These are phyloP conservation scores for Athelia sp. DNA, from an alignment of 1,284 basidiomycete genomes.

Conservation along the genomic window DNA sequence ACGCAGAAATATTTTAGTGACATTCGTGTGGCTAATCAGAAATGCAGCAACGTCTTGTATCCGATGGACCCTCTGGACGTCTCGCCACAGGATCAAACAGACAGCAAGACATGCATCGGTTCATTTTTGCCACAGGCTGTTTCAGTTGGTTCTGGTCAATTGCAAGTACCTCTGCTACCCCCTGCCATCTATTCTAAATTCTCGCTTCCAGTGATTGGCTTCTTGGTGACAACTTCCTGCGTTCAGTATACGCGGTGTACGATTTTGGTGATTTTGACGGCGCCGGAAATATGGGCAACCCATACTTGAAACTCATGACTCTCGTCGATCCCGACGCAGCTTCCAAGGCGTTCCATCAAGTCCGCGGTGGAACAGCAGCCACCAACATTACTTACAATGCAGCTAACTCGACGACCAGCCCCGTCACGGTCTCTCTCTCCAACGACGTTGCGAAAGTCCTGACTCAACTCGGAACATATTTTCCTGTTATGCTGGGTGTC, in stretches of 20 bases:
- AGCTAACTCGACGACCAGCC: slow-evolving; percentile 39
- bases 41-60: slow-evolving; percentile 53
- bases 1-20: slow-evolving; percentile 22
- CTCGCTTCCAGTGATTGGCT: slow-evolving; percentile 64
- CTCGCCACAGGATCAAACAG: slow-evolving; percentile 39
- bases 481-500: slow-evolving; percentile 66
- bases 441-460: slow-evolving; percentile 51
- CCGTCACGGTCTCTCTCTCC: slow-evolving; percentile 46
- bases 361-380: slow-evolving; percentile 56
- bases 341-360: slow-evolving; percentile 60
- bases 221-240: slow-evolving; percentile 76
- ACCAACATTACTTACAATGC: slow-evolving; percentile 66
- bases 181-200: slow-evolving; percentile 4
- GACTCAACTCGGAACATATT: slow-evolving; percentile 52
- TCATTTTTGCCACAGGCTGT: slow-evolving; percentile 63
- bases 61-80: slow-evolving; percentile 76
- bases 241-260: slow-evolving; percentile 81
- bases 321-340: slow-evolving; percentile 64
- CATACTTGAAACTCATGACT: slow-evolving; percentile 69
- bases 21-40: too few relatives aligned
- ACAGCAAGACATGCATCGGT: slow-evolving; percentile 53
- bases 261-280: slow-evolving; percentile 79
- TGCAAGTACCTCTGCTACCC: slow-evolving; percentile 39
- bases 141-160: slow-evolving; percentile 51
- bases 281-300: slow-evolving; percentile 59